Evolutionary conservation across 139 green algal genomes (phyloP).

Genomic region (Chlamydomonas asymmetrica): DNA sequence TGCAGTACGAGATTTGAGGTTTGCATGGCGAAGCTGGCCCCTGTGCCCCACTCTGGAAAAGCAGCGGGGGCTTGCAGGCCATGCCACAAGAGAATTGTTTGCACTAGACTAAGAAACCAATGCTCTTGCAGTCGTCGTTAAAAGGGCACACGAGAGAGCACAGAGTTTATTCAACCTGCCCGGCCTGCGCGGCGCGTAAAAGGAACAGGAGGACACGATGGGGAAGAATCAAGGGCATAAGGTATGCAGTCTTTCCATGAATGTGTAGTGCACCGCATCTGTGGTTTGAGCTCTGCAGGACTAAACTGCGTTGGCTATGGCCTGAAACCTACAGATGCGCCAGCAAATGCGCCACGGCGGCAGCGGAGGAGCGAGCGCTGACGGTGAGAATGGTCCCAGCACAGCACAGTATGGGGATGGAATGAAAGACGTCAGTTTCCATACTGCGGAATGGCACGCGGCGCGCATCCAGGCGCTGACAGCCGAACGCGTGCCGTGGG

Average conservation of each 20-base stretch:
- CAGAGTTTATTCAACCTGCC: neutral
- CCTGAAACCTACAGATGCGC: neutral
- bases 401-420: neutral
- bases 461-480: too few species aligned
- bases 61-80: neutral
- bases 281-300: neutral
- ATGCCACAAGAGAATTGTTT: neutral
- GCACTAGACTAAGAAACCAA: neutral
- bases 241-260: too few species aligned
- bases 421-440: slow-evolving; percentile 43
- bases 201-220: neutral
- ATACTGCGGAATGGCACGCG: slow-evolving; percentile 61
- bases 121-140: neutral
- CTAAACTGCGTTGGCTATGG: neutral
- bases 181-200: neutral
- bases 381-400: neutral
- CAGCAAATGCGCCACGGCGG: neutral
- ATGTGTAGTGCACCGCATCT: neutral
- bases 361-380: neutral
- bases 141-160: neutral
- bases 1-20: too few species aligned
- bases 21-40: neutral
- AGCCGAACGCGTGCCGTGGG: too few species aligned
- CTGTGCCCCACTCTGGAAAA: neutral
- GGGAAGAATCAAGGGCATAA: slow-evolving; percentile 22